Evolutionary conservation across 768 basidiomycete genomes (phyloP).

Genomic region (Auricularia heimuer): DNA sequence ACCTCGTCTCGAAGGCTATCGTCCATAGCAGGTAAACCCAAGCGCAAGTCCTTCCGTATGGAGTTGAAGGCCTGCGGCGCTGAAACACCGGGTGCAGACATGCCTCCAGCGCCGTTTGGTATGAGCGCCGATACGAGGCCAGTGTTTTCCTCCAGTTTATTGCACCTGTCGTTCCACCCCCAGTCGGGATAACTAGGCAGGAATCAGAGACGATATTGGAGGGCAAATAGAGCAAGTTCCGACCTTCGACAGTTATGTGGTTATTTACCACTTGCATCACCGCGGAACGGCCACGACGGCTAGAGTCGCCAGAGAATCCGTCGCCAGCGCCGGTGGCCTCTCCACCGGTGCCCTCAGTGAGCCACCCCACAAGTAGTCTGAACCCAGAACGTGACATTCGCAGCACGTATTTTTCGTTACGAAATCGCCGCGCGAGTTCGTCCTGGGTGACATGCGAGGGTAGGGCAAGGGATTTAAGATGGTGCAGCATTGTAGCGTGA

Average conservation of each 20-base stretch:
- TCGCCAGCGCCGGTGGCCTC: constrained; percentile 73
- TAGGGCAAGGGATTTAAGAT: constrained; percentile 69
- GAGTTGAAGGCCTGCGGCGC: constrained; percentile 68
- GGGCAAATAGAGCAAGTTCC: constrained; percentile 5
- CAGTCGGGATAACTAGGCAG: not conserved
- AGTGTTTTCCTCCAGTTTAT: constrained; percentile 74
- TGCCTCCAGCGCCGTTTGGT: constrained; percentile 46
- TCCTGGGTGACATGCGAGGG: constrained; percentile 79
- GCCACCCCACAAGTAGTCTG: constrained; percentile 86
- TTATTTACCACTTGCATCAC: constrained; percentile 94
- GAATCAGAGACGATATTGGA: not conserved
- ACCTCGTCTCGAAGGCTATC: constrained; percentile 78
- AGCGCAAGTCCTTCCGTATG: constrained; percentile 68
- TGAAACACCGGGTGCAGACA: constrained; percentile 31
- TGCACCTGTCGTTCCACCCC: constrained; percentile 33
- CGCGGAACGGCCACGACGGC: constrained; percentile 75
- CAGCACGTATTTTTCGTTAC: constrained; percentile 83
- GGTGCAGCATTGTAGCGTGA: constrained; percentile 63
- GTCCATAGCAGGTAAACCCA: constrained; percentile 70
- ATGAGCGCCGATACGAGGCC: constrained; percentile 74
- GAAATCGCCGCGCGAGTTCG: constrained; percentile 72
- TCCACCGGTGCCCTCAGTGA: constrained; percentile 85
- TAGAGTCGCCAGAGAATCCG: constrained; percentile 72
- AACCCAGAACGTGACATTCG: constrained; percentile 89
- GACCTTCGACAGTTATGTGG: constrained; percentile 84